Conservation (phyloP, 352 stramenopile genomes). For the Phytophthora tubulina region DNA sequence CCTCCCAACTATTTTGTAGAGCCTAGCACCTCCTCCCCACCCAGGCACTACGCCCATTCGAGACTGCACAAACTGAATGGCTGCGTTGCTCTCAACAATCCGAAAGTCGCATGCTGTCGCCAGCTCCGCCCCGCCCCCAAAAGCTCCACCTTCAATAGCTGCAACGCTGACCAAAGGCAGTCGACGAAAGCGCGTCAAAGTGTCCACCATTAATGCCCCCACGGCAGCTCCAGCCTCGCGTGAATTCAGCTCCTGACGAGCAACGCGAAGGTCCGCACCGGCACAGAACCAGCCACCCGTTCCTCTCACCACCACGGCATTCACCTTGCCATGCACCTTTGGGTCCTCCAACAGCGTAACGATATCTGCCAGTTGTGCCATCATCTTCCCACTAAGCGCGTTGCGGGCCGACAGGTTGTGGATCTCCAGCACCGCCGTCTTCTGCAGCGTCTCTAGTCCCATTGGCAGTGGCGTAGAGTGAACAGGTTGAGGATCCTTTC, state of each 20-base stretch:
- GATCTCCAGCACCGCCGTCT: constrained; percentile 68
- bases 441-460: constrained; percentile 35
- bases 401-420: constrained; percentile 74
- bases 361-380: constrained; percentile 80
- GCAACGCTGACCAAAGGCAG: constrained; percentile 82
- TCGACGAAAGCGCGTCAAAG: constrained; percentile 70
- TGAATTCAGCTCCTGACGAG: constrained; percentile 76
- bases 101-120: constrained; percentile 85
- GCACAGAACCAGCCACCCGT: constrained; percentile 81
- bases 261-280: constrained; percentile 80
- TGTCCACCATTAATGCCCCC: constrained; percentile 77
- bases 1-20: constrained; percentile 80
- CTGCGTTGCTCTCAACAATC: constrained; percentile 57
- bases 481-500: background rate
- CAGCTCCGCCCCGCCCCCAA: constrained; percentile 86
- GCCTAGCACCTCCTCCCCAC: constrained; percentile 79
- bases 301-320: constrained; percentile 61
- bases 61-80: constrained; percentile 85
- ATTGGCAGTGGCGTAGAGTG: constrained; percentile 9
- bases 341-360: constrained; percentile 66
- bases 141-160: constrained; percentile 75
- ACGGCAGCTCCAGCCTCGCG: constrained; percentile 64
- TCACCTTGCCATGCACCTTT: constrained; percentile 56
- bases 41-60: constrained; percentile 82
- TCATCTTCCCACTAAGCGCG: constrained; percentile 87